Base-by-base conservation (phyloP, 2,329 filamentous ascomycete species). In the Calonectria multiphialidica region DNA sequence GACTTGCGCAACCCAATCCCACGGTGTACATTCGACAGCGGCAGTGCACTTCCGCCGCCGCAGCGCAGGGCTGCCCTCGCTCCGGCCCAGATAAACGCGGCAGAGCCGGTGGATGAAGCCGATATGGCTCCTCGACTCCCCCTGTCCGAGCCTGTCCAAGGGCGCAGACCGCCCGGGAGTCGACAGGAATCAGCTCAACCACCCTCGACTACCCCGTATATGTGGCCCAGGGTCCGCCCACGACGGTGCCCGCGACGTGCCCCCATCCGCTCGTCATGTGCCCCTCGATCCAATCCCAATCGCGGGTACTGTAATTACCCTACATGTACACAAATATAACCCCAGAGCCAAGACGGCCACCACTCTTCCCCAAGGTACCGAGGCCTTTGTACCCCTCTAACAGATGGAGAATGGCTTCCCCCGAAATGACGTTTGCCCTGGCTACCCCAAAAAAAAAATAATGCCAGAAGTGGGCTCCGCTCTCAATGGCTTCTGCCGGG, bases 391-490 rank as follows among this genome's bases (percentile, higher is more conserved):
- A 68, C 70, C 69, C 64, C 64, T 71, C 69, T 71, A 71, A 71
- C 69, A 67, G 57, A 71, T 67, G 64, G 69, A 59, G 69, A 63
- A 57, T 42, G 42, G 45, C 37, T 25, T n/a, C 69, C 64, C 49
- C 64, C 55, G 30, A 67, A 71, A 71, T 71, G 69, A 71, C 69
- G 69, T 71, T 68, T 71, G 57, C 63, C 69, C 64, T 67, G 40
- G 66, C 44, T 68, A 68, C 66, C 66, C 66, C 66, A 30, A 30
- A 68, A 62, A 59, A 61, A 62, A 62, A 62, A 62, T 7, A 62
- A 45, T 44, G 40, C 57, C 40, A 62, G 28, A 62, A 62, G 66
- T 68, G 66, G 66, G 66, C 66, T 68, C 53, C 53, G 28, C 28
- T 55, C 23, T 37, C 47, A 42, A 61, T 50, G 66, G 55, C 66